Percentiles rank a stretch among this genome's conserved stretches.
Conservation (phyloP, 805 yeast genomes). For the Soucietia sequanensis region DNA sequence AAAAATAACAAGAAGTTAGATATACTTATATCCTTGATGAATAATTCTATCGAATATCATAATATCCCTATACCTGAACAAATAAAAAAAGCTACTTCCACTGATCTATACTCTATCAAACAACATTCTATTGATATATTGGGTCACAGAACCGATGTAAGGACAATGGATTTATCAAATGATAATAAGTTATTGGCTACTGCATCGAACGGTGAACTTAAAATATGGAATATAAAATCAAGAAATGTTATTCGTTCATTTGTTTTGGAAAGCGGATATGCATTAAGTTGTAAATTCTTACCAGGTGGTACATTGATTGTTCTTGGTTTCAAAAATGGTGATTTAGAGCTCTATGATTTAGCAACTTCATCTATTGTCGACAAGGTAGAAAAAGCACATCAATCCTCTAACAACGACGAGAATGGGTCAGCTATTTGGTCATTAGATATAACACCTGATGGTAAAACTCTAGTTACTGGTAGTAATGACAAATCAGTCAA, state of each 20-base stretch:
- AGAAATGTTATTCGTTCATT: slow-evolving; percentile 79
- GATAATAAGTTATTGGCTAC: slow-evolving; percentile 82
- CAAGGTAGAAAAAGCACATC: slow-evolving; percentile 69
- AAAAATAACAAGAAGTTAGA: slow-evolving; percentile 49
- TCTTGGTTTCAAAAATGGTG: slow-evolving; percentile 86
- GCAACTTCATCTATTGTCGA: slow-evolving; percentile 76
- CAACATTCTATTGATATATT: slow-evolving; percentile 62
- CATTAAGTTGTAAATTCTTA: slow-evolving; percentile 72
- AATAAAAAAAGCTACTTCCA: slow-evolving; percentile 45
- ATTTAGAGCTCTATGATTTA: slow-evolving; percentile 79
- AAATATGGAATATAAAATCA: slow-evolving; percentile 82
- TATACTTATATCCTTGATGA: slow-evolving; percentile 61
- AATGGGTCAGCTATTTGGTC: slow-evolving; percentile 76
- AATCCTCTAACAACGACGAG: slow-evolving; percentile 36
- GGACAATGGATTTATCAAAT: slow-evolving; percentile 83
- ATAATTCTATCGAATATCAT: slow-evolving; percentile 75
- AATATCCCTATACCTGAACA: slow-evolving; percentile 56
- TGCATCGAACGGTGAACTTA: slow-evolving; percentile 86
- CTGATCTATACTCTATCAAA: slow-evolving; percentile 45
- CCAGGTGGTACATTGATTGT: slow-evolving; percentile 91
- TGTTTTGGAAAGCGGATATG: slow-evolving; percentile 72
- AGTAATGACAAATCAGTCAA: slow-evolving; percentile 90
- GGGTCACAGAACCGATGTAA: slow-evolving; percentile 89
- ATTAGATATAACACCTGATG: slow-evolving; percentile 81
- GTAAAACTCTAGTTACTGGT: slow-evolving; percentile 81